Percentiles rank a stretch among this genome's conserved stretches.
Conservation (phyloP, 2,329 filamentous ascomycete genomes). For the Chaetomium sp. region DNA sequence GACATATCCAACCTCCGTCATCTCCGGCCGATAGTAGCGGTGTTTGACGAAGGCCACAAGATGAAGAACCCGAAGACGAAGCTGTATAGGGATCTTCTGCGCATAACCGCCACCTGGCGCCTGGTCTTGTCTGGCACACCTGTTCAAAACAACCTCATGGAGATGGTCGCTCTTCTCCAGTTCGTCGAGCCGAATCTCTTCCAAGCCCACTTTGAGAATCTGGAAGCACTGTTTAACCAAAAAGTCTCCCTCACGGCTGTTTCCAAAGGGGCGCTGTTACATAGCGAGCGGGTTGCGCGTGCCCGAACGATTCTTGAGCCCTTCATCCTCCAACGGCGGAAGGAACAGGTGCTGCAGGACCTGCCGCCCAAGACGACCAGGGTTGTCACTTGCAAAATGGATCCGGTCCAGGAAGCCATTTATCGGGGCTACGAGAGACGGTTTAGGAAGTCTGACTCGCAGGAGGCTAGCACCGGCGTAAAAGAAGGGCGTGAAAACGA, state of each 20-base stretch:
- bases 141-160: slow-evolving; percentile 90
- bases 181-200: slow-evolving; percentile 93
- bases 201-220: slow-evolving; percentile 70
- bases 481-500: slow-evolving; percentile 57
- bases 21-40: slow-evolving; percentile 56
- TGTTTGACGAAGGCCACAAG: slow-evolving; percentile 94
- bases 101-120: slow-evolving; percentile 78
- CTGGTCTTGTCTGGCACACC: slow-evolving; percentile 89
- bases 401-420: slow-evolving; percentile 68
- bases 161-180: slow-evolving; percentile 86
- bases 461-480: slow-evolving; percentile 59
- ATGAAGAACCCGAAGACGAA: slow-evolving; percentile 86
- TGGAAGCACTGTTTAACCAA: slow-evolving; percentile 88
- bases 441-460: slow-evolving; percentile 63
- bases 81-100: slow-evolving; percentile 76
- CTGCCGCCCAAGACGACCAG: slow-evolving; percentile 78
- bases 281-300: slow-evolving; percentile 80
- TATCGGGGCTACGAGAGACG: slow-evolving; percentile 69
- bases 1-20: slow-evolving; percentile 55
- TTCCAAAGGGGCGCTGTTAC: slow-evolving; percentile 79
- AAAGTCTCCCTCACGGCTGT: slow-evolving; percentile 83
- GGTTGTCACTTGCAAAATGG: slow-evolving; percentile 81
- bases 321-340: slow-evolving; percentile 91
- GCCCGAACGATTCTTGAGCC: slow-evolving; percentile 92
- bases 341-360: slow-evolving; percentile 84